These are phyloP conservation scores for Coniosporium tulheliwenetii DNA, from an alignment of 2,329 filamentous ascomycete species.

Conservation along the genomic window DNA sequence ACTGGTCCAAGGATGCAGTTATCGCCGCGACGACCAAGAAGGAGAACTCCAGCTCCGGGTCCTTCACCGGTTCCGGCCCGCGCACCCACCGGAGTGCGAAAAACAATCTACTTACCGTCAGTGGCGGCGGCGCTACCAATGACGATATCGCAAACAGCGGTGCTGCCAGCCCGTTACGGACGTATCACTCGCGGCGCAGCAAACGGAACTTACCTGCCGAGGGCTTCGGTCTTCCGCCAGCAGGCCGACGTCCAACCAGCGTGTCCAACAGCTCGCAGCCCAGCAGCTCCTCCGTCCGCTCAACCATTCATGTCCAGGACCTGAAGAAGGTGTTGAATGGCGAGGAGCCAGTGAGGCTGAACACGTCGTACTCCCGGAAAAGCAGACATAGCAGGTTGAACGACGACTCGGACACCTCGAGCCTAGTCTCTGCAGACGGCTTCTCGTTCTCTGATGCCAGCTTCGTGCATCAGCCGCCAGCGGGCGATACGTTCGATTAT, in stretches of 20 bases:
- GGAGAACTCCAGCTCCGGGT: slow-evolving; percentile 60
- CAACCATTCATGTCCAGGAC: slow-evolving; percentile 27
- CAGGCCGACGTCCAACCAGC: neutral
- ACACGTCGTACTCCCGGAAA: too few species aligned
- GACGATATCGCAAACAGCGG: slow-evolving; percentile 2
- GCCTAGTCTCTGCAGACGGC: too few species aligned
- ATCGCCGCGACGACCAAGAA: slow-evolving; percentile 53
- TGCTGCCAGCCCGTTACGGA: neutral
- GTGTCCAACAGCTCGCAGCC: neutral
- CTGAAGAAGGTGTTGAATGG: slow-evolving; percentile 24
- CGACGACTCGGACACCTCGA: too few species aligned
- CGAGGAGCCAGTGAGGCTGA: too few species aligned
- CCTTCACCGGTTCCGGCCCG: slow-evolving; percentile 27
- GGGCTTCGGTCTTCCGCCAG: neutral
- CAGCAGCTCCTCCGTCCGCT: slow-evolving; percentile 5
- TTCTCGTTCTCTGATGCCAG: too few species aligned
- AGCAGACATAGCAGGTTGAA: too few species aligned
- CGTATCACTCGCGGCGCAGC: neutral
- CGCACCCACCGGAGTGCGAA: slow-evolving; percentile 2
- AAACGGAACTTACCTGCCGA: neutral
- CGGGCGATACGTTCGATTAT: too few species aligned
- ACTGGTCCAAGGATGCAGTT: slow-evolving; percentile 67
- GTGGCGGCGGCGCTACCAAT: slow-evolving; percentile 2
- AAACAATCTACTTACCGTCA: slow-evolving; percentile 10
- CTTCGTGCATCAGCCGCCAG: too few species aligned